phyloP scores from a whole-genome alignment of 73 alveolate species.

The Uronychia setigera region DNA sequence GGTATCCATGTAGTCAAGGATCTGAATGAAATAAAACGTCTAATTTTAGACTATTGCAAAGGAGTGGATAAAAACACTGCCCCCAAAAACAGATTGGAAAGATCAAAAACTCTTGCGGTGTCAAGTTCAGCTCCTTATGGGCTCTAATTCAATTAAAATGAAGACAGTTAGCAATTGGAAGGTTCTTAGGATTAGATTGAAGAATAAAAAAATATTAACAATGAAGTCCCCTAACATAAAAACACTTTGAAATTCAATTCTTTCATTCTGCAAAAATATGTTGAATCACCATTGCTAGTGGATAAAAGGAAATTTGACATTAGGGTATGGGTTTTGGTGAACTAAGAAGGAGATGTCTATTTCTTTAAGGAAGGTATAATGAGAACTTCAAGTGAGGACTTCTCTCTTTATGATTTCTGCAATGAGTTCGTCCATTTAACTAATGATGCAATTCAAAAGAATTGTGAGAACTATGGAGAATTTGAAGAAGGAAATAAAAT shows the following conservation, averaged over 20 bases:
- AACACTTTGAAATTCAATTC: conserved; percentile 8
- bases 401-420: conserved; percentile 37
- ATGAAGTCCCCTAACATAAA: neutral
- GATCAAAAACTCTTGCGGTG: neutral
- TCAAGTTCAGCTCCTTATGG: no score
- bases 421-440: conserved; percentile 77
- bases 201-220: no score
- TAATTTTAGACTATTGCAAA: conserved; percentile 59
- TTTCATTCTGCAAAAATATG: conserved; percentile 68
- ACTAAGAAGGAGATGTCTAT: conserved; percentile 51
- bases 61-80: conserved; percentile 38
- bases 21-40: conserved; percentile 52
- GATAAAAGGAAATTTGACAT: conserved; percentile 77
- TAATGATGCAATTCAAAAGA: conserved; percentile 78
- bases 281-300: conserved; percentile 69
- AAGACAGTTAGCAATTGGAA: neutral
- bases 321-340: conserved; percentile 77
- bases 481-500: conserved; percentile 80
- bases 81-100: neutral
- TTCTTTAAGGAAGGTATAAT: conserved; percentile 76
- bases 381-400: conserved; percentile 65
- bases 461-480: conserved; percentile 64
- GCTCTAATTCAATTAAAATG: no score
- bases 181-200: neutral
- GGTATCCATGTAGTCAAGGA: conserved; percentile 74